A percentile compares a stretch with the other conserved stretches of the same genome.
phyloP scores from a whole-genome alignment of 176 grass and related monocot species.

The Musa troglodytarum region DNA sequence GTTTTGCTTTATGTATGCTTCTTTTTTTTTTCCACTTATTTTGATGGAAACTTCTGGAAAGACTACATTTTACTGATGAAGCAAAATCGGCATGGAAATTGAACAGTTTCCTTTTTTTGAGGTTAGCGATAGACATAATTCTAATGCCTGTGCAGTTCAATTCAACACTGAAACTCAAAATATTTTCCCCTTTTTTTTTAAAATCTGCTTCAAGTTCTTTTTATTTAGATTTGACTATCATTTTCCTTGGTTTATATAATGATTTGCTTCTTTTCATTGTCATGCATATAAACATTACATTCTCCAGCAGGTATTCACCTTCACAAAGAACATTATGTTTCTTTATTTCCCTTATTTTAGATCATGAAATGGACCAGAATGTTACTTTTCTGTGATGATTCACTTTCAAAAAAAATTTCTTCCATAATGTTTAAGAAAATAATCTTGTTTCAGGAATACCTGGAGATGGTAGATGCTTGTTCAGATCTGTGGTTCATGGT shows the following conservation, averaged over 20 bases:
- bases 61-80: too few relatives aligned
- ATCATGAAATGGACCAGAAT: neutral
- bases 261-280: neutral
- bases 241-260: neutral
- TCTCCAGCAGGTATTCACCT: neutral
- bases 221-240: neutral
- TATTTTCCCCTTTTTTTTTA: too few relatives aligned
- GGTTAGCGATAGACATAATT: too few relatives aligned
- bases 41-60: too few relatives aligned
- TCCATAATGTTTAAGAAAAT: neutral
- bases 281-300: neutral
- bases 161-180: too few relatives aligned
- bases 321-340: neutral
- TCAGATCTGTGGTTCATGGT: slow-evolving; percentile 70
- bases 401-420: neutral
- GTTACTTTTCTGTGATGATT: neutral
- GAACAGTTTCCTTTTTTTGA: too few relatives aligned
- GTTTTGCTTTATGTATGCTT: too few relatives aligned
- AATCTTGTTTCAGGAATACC: slow-evolving; percentile 65
- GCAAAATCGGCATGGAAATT: too few relatives aligned
- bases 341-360: neutral
- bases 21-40: too few relatives aligned
- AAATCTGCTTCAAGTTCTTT: too few relatives aligned
- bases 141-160: too few relatives aligned
- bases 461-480: slow-evolving; percentile 87